Base-by-base conservation (phyloP, 2,329 filamentous ascomycete genomes). In the Sphaceloma murrayae region DNA sequence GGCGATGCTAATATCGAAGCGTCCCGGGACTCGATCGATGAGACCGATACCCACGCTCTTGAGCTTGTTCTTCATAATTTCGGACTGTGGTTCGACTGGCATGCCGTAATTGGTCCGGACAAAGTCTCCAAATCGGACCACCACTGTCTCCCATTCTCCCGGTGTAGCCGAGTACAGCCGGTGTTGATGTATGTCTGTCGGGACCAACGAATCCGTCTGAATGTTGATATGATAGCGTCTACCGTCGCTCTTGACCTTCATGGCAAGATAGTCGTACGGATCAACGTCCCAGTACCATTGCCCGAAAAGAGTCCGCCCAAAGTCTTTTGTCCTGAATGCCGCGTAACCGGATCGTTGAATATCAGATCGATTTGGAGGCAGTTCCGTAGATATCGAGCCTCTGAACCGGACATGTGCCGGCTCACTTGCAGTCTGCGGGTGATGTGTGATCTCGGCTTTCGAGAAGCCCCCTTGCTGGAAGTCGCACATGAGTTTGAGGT, bases 121-220 rank as follows among this genome's bases (percentile, higher is more conserved):
- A 64, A 98, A 96, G 52, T 94, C 86, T 54, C 80, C 82, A 74
- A 88, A 91, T 50, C 82, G 83, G 51, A 98, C 82, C 34, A 93
- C 64, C n/a, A 95, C 75, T 1, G 91, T 95, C 70, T 98, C 89
- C 91, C 91, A 98, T 56, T 88, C 74, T 1, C 87, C 87, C 0
- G 84, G 80, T 6, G 77, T 75, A 56, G 80, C 81, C 6, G 82
- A 74, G 54, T 86, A 94, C 3, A 98, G 66, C 39, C 91, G 73
- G 63, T 98, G 91, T 62, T 98, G 91, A 62, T 96, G 91, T 51
- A 98, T 72, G 61, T 98, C 91, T n/a, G 87, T 89, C 8, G 86
- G 84, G 36, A 94, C 85, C 45, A 98, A 80, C 1, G 84, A 85
- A 59, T 98, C 89, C 2, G 88, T 94, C 68, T 96, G 91, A 11